Evolutionary conservation across 2,329 filamentous ascomycete species (phyloP), one percentile per base, ranked within the genome.

Genomic region (Sporothrix mexicana): DNA sequence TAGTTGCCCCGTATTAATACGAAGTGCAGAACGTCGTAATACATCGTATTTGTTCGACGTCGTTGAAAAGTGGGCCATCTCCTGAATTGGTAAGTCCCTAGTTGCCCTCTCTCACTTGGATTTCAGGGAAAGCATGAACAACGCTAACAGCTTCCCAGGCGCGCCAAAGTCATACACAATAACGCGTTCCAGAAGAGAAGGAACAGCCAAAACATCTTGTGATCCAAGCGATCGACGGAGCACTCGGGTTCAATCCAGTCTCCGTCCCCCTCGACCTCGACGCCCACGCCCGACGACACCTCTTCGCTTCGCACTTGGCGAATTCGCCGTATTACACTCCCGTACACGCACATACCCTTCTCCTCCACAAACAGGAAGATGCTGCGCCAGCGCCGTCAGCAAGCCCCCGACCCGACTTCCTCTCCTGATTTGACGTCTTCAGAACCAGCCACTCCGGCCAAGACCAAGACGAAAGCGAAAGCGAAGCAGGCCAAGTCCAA

Each of bases 381-480:
- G 72, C 53, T 73, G 57, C 72, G 67, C 51, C 72, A 73, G 30
- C 67, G 72, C 4, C 67, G 57, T 43, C 72, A 66, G 45, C 47
- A 41, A 43, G 66, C 25, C 45, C 47, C 36, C 23, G 43, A 53
- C 57, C 25, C 72, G 43, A 36, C 55, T 36, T 49, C 53, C 15
- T 7, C 55, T 2, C 41, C 68, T 30, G 49, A 5, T n/a, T 9
- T 9, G 30, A 36, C 30, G 9, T 9, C 30, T 25, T 25, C 64
- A 10, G 41, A 62, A 15, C 57, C 4, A 43, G 9, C 30, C 30
- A 36, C 49, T 41, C 36, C 17, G 10, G 25, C 47, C 17, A 41
- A 45, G 41, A 41, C 5, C 17, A 47, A 25, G 12, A 15, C 59
- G 4, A 59, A 59, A 10, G 17, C 30, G 25, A 41, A 43, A 36